phyloP scores from a whole-genome alignment of 2,329 filamentous ascomycete species.

The Hypomyces rosellus region DNA sequence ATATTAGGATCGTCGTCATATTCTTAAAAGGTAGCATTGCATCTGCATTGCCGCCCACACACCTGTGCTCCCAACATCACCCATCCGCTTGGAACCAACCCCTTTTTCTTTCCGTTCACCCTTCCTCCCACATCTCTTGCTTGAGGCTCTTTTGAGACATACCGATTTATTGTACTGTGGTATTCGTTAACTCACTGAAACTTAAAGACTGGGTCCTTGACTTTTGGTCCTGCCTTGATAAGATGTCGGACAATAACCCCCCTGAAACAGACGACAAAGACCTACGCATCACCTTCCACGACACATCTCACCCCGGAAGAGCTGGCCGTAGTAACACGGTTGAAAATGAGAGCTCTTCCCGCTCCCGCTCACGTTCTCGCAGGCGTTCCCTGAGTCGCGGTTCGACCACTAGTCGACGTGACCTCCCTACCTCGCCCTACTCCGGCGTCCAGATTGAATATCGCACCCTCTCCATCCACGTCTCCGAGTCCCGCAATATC shows the following conservation, averaged over 20 bases:
- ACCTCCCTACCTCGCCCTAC: constrained; percentile 26
- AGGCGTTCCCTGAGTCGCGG: constrained; percentile 18
- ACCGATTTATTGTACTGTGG: not conserved
- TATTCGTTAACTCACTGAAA: no score
- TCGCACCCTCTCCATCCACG: constrained; percentile 35
- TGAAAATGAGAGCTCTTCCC: constrained; percentile 3
- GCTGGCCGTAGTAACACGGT: constrained; percentile 13
- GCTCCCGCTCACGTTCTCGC: constrained; percentile 17
- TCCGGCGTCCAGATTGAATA: constrained; percentile 34
- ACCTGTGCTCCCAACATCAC: no score
- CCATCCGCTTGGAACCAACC: not conserved
- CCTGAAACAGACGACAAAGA: constrained; percentile 18
- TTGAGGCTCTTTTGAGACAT: not conserved
- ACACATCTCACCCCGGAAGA: constrained; percentile 15
- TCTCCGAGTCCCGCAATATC: constrained; percentile 29
- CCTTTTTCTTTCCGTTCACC: not conserved
- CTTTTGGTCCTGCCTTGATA: not conserved
- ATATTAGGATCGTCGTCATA: no score
- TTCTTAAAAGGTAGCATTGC: not conserved
- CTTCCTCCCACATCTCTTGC: not conserved
- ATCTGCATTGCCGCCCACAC: not conserved
- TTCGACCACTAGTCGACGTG: constrained; percentile 16
- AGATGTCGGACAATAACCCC: constrained; percentile 16
- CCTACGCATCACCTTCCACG: constrained; percentile 20
- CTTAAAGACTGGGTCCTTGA: no score